Percentiles rank a stretch among this genome's conserved stretches.
Conservation (phyloP, 1,284 basidiomycete genomes). For the Cutaneotrichosporon cavernicola region DNA sequence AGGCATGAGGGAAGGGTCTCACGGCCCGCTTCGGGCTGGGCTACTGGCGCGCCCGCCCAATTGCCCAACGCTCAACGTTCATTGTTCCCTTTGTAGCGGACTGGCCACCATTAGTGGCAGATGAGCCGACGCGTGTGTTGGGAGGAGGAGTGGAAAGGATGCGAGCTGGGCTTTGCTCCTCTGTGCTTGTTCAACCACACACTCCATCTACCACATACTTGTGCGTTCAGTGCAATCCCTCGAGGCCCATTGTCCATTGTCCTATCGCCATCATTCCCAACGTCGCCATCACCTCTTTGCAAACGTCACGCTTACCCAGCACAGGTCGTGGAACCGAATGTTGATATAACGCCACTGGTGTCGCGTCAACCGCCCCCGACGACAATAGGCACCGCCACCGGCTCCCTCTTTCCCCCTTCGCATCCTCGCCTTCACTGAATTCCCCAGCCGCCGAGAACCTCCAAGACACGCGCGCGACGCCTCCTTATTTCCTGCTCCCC, state of each 20-base stretch:
- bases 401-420: not conserved
- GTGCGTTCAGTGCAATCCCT: not conserved
- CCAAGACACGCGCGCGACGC: not conserved
- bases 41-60: not conserved
- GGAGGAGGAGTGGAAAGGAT: not conserved
- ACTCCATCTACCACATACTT: not conserved
- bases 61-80: not conserved
- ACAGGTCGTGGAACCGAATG: constrained; percentile 5
- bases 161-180: constrained; percentile 1
- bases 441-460: not conserved
- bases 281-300: not conserved
- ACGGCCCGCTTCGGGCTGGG: not conserved
- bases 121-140: not conserved
- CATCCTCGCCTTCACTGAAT: not conserved
- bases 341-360: constrained; percentile 3
- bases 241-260: not conserved
- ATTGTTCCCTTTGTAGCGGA: not conserved
- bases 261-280: not conserved
- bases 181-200: not conserved
- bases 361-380: not conserved
- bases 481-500: not conserved
- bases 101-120: not conserved
- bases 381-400: not conserved
- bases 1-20: not conserved
- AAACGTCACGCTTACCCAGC: not conserved